Percentiles rank a stretch among this genome's conserved stretches.
Evolutionary conservation across 768 basidiomycete genomes (phyloP).

Genomic region (Boletus insuetus): DNA sequence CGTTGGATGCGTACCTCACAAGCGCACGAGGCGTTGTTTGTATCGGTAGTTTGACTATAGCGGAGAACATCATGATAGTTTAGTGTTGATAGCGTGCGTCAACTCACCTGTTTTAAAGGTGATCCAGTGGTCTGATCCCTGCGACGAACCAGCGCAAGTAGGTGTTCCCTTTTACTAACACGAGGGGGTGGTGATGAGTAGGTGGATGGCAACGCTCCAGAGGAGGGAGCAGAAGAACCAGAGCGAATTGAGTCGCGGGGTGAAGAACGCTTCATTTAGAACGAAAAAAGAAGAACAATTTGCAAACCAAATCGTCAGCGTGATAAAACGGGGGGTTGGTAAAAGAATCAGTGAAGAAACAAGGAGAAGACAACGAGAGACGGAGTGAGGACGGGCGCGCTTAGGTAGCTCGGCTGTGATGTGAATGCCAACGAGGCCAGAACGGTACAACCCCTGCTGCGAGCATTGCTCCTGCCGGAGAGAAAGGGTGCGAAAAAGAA

Average conservation of each 20-base stretch:
- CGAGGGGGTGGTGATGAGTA: slow-evolving; percentile 27
- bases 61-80: no score
- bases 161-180: slow-evolving; percentile 78
- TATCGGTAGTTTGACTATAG: no score
- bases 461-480: slow-evolving; percentile 10
- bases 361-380: neutral
- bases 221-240: slow-evolving; percentile 27
- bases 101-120: slow-evolving; percentile 71
- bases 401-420: slow-evolving; percentile 21
- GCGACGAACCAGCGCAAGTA: slow-evolving; percentile 81
- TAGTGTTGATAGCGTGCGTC: neutral
- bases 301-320: no score
- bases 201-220: slow-evolving; percentile 38
- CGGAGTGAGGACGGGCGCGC: neutral
- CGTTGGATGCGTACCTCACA: slow-evolving; percentile 42
- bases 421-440: neutral
- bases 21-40: no score
- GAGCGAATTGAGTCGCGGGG: slow-evolving; percentile 19
- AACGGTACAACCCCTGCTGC: slow-evolving; percentile 11
- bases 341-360: neutral
- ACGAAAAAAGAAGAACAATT: neutral
- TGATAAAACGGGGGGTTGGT: neutral
- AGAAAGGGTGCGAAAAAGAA: neutral
- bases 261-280: slow-evolving; percentile 15
- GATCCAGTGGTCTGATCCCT: slow-evolving; percentile 86